A percentile compares a stretch with the other conserved stretches of the same genome.
Conservation (phyloP, 805 yeast species). For the Starmerella apicola region DNA sequence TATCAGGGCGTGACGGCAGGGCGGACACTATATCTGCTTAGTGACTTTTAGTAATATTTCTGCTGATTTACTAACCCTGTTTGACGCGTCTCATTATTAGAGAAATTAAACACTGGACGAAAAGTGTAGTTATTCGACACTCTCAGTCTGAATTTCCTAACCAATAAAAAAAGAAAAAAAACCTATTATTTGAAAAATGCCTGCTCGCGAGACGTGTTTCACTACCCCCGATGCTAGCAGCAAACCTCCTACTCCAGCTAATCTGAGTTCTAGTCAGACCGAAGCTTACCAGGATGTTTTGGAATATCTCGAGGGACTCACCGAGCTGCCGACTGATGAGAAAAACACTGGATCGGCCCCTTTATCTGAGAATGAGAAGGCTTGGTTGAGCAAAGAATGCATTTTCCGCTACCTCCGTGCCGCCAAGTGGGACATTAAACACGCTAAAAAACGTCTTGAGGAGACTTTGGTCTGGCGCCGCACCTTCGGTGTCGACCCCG, state of each 20-base stretch:
- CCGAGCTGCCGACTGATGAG: slow-evolving; percentile 37
- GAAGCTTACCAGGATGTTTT: slow-evolving; percentile 51
- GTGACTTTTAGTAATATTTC: background rate
- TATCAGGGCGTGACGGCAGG: too few species aligned
- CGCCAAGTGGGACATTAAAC: slow-evolving; percentile 71
- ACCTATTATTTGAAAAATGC: background rate
- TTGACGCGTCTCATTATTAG: background rate
- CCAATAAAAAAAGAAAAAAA: background rate
- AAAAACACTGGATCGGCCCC: slow-evolving; percentile 29
- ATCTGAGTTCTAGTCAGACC: slow-evolving; percentile 43
- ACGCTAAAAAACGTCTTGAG: slow-evolving; percentile 62
- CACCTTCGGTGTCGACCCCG: slow-evolving; percentile 62
- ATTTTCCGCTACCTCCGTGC: slow-evolving; percentile 82
- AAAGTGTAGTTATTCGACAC: background rate
- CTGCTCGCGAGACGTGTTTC: slow-evolving; percentile 11
- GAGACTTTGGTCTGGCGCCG: slow-evolving; percentile 86
- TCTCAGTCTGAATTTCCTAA: background rate
- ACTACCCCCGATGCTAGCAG: slow-evolving; percentile 36
- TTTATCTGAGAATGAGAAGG: slow-evolving; percentile 47
- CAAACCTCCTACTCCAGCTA: slow-evolving; percentile 37
- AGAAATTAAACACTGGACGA: background rate
- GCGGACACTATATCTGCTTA: background rate
- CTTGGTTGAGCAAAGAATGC: slow-evolving; percentile 92
- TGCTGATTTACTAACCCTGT: background rate
- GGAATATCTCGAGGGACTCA: slow-evolving; percentile 44